Percentiles rank a stretch among this genome's conserved stretches.
Conservation (phyloP, 345 rosid species). For the Microcos paniculata region DNA sequence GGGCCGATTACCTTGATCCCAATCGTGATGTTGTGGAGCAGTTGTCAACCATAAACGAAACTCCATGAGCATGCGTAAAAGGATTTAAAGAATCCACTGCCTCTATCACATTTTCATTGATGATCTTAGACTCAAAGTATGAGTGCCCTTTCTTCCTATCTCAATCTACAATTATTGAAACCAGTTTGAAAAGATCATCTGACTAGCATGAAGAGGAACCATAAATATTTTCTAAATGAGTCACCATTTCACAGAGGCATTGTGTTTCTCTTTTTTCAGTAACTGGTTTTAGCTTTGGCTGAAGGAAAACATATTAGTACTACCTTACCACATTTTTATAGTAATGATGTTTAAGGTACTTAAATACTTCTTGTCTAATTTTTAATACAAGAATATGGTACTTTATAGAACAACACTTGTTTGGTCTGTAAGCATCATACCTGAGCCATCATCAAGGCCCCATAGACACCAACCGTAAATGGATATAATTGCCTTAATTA, state of each 20-base stretch:
- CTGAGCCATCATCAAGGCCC: conserved; percentile 97
- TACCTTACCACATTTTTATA: no score
- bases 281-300: no score
- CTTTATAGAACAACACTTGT: background rate
- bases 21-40: conserved; percentile 88
- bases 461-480: conserved; percentile 88
- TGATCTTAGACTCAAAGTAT: conserved; percentile 87
- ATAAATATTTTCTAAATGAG: background rate
- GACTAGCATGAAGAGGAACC: no score
- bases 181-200: background rate
- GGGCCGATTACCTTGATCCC: conserved; percentile 96
- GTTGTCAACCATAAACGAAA: no score
- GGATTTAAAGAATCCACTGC: no score
- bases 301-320: no score
- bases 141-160: conserved; percentile 91
- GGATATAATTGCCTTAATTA: conserved; percentile 76
- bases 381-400: background rate
- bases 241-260: background rate
- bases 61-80: no score
- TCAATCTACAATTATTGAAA: conserved; percentile 57
- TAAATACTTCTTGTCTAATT: no score
- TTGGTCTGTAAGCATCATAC: conserved; percentile 30
- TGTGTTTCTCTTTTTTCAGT: background rate
- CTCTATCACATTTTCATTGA: no score
- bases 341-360: no score